A percentile compares a stretch with the other conserved stretches of the same genome.
These are phyloP conservation scores for Abortiporus biennis DNA, from an alignment of 1,284 basidiomycete species.

Conservation along the genomic window DNA sequence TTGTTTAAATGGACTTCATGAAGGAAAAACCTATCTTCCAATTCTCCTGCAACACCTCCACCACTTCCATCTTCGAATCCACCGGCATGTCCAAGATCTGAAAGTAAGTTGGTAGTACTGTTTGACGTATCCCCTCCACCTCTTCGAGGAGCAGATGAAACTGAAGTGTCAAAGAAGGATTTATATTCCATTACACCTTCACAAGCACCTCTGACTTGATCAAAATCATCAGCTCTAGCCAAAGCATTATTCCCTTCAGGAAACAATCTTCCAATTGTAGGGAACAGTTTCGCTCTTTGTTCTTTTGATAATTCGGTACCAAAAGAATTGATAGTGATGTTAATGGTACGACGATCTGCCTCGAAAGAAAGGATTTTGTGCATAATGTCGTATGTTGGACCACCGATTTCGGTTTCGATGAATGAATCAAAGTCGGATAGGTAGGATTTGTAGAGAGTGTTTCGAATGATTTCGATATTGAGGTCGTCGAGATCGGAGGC, in stretches of 20 bases:
- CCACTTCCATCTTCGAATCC: constrained; percentile 23
- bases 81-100: constrained; percentile 28
- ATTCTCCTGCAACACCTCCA: constrained; percentile 33
- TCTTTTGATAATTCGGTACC: constrained; percentile 94
- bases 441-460: constrained; percentile 99
- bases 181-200: constrained; percentile 90
- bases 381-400: constrained; percentile 89
- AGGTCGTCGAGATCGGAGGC: constrained; percentile 97
- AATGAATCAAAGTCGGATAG: constrained; percentile 96
- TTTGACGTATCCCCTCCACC: constrained; percentile 29
- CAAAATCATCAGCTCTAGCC: constrained; percentile 92
- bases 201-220: constrained; percentile 86
- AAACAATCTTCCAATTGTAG: constrained; percentile 88
- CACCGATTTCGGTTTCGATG: constrained; percentile 67
- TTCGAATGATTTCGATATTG: constrained; percentile 99
- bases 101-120: constrained; percentile 24
- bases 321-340: constrained; percentile 99
- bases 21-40: constrained; percentile 96
- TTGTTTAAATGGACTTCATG: constrained; percentile 94
- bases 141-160: constrained; percentile 20
- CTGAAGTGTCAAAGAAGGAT: constrained; percentile 75
- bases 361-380: constrained; percentile 88
- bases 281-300: constrained; percentile 93
- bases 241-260: constrained; percentile 95
- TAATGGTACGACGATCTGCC: constrained; percentile 94